Evolutionary conservation across 352 stramenopile genomes (phyloP), one percentile per base, ranked within the genome.

Genomic region (Achlya hypogyna): DNA sequence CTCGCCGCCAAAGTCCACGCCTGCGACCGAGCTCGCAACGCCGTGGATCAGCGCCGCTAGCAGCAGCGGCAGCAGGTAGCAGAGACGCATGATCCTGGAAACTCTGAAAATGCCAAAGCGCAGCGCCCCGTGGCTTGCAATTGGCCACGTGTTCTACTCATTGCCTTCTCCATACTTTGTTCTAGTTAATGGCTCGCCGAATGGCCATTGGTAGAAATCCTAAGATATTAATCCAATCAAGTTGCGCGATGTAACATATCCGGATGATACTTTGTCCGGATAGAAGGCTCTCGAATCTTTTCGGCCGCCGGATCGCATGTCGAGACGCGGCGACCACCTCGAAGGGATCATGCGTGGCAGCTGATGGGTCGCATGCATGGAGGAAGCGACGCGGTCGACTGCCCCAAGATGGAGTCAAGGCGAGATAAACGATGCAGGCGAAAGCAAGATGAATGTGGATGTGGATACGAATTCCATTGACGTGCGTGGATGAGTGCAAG

Each of bases 1-100:
- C 69, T 98, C 86, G 64, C 86, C 95, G 69, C 96, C 96, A 70
- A 99, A 91, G 80, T 99, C 97, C 34, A 99, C 88, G 63, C 96
- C 96, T 0, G 81, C 79, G 47, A 90, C 78, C 25, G 49, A 67
- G 23, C 34, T 12, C 9, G 60, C 40, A 22, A 53, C 47, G n/a
- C n/a, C n/a, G n/a, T n/a, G n/a, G n/a, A n/a, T n/a, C n/a, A n/a
- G n/a, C n/a, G n/a, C 49, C 49, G 49, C 49, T 16, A 56, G 49
- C 25, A 56, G 49, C 49, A 56, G 25, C 38, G 38, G 38, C 6
- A 45, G 38, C 12, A 45, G 38, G 38, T 45, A 18, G 38, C 38
- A n/a, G 12, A 45, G 38, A 18, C 38, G 38, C 38, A 45, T 45
- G 12, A n/a, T 45, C 14, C 38, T 45, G 12, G 12, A n/a, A 45